These are phyloP conservation scores for Taiozyma sp. DNA, from an alignment of 1,139 yeast genomes.

Conservation along the genomic window DNA sequence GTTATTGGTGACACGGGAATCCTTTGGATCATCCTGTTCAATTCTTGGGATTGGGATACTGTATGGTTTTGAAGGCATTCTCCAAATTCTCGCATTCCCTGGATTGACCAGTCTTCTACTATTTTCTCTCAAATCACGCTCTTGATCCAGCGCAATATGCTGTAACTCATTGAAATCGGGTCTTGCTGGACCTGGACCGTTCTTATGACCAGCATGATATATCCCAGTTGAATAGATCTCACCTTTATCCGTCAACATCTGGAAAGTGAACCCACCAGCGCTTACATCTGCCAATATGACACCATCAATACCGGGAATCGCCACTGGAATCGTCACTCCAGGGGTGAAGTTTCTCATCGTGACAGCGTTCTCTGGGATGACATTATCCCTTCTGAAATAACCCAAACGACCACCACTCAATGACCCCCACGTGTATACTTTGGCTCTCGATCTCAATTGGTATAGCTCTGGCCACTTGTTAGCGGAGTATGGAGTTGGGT, in stretches of 20 bases:
- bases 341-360: constrained; percentile 24
- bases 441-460: constrained; percentile 37
- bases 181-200: constrained; percentile 30
- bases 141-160: constrained; percentile 15
- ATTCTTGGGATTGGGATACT: background rate
- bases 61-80: constrained; percentile 4
- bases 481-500: constrained; percentile 24
- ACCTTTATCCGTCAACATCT: constrained; percentile 52
- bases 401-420: constrained; percentile 56
- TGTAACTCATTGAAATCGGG: constrained; percentile 29
- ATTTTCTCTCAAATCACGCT: background rate
- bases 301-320: constrained; percentile 29
- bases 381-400: constrained; percentile 25
- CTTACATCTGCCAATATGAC: constrained; percentile 46
- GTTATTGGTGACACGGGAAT: background rate
- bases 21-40: background rate
- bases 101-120: background rate
- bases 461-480: constrained; percentile 50
- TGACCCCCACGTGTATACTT: constrained; percentile 63
- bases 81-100: background rate
- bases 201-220: constrained; percentile 38
- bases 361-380: constrained; percentile 23
- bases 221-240: constrained; percentile 48
- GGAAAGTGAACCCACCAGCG: constrained; percentile 69
- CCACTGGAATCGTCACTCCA: constrained; percentile 41